Evolutionary conservation across 371 early-diverging fungal genomes (phyloP).

Genomic region (Mortierella sp.): DNA sequence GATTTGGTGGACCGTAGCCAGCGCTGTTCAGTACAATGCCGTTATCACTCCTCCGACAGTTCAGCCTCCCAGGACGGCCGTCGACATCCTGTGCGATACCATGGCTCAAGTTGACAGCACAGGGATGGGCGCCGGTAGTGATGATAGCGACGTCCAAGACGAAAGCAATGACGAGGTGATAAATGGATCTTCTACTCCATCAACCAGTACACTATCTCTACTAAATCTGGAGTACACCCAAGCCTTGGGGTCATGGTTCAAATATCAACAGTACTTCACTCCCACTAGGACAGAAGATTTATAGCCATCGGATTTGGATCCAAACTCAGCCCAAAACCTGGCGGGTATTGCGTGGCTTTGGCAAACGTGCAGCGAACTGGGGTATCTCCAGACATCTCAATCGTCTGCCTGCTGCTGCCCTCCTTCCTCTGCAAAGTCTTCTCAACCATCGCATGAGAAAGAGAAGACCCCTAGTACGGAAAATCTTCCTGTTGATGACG

Average conservation of each 20-base stretch:
- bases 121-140: not conserved
- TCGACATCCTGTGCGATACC: constrained; percentile 43
- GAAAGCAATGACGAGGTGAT: not conserved
- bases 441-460: not conserved
- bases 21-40: constrained; percentile 49
- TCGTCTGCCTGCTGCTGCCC: constrained; percentile 43
- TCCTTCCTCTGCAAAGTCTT: not conserved
- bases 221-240: constrained; percentile 14
- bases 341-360: constrained; percentile 47
- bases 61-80: constrained; percentile 15
- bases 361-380: constrained; percentile 52
- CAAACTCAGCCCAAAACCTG: constrained; percentile 34
- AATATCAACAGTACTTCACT: constrained; percentile 39
- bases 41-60: constrained; percentile 16
- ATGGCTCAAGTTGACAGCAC: constrained; percentile 14
- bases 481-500: not conserved
- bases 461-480: not conserved
- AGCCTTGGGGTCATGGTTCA: constrained; percentile 44
- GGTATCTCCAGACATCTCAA: constrained; percentile 41
- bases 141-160: not conserved
- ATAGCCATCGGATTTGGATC: constrained; percentile 37
- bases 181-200: not conserved
- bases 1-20: constrained; percentile 54
- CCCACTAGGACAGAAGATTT: constrained; percentile 38
- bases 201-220: not conserved